Conservation (phyloP, 2,329 filamentous ascomycete genomes). For the Diaporthe sp. region DNA sequence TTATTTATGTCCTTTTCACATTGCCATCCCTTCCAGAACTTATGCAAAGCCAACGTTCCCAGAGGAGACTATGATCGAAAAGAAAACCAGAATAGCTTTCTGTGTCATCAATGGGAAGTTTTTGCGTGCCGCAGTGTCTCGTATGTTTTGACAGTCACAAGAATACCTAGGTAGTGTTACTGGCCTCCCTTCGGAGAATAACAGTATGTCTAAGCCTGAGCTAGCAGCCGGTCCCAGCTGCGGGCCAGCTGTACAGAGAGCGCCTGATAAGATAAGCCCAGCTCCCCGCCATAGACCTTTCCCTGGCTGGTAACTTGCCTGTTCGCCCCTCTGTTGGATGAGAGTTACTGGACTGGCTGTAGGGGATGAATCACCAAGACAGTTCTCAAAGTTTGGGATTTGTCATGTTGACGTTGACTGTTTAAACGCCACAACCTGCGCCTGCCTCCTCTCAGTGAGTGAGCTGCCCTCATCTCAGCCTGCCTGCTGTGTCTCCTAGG, state of each 20-base stretch:
- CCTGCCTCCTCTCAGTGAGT: not conserved
- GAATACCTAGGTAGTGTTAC: not conserved
- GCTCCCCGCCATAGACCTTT: not conserved
- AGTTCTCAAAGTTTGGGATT: conserved; percentile 7
- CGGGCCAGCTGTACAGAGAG: not conserved
- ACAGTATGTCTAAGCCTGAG: not conserved
- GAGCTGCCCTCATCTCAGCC: not conserved
- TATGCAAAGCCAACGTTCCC: no score
- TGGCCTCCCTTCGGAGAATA: not conserved
- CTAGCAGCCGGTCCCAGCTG: conserved; percentile 19
- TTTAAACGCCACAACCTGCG: not conserved
- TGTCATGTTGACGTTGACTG: conserved; percentile 16
- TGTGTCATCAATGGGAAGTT: no score
- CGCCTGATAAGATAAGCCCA: conserved; percentile 20
- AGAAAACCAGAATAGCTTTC: no score
- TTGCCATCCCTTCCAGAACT: no score
- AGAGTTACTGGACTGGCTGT: not conserved
- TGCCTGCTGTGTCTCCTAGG: not conserved
- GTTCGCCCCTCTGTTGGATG: not conserved
- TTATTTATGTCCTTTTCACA: no score
- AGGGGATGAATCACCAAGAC: conserved; percentile 17
- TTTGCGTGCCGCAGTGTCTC: no score
- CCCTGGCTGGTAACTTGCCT: not conserved
- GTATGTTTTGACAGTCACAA: no score
- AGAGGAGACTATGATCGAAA: no score